phyloP scores from a whole-genome alignment of 305 asterid genomes.

The Euphrasia arctica region DNA sequence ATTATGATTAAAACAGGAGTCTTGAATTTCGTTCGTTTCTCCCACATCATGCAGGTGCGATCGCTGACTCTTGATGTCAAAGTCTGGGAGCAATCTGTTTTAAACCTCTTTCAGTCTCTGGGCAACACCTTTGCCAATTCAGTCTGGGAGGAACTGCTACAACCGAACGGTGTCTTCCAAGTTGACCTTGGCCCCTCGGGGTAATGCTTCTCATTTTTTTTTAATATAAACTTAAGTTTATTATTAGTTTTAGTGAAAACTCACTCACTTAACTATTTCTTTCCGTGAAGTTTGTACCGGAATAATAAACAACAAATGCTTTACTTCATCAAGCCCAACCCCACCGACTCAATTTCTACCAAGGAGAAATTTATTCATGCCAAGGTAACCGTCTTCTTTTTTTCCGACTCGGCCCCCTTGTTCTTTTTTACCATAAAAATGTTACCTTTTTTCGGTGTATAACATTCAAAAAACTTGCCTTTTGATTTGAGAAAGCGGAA shows the following conservation, averaged over 20 bases:
- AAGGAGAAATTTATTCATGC: slow-evolving; percentile 96
- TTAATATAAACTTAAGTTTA: not conserved
- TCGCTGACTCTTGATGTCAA: slow-evolving; percentile 97
- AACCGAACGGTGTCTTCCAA: slow-evolving; percentile 68
- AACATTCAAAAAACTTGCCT: not conserved
- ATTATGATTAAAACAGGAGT: not conserved
- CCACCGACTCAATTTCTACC: slow-evolving; percentile 66
- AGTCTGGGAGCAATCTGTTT: slow-evolving; percentile 98
- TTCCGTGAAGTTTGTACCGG: slow-evolving; percentile 58
- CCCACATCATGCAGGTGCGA: slow-evolving; percentile 60
- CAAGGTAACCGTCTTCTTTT: slow-evolving; percentile 52
- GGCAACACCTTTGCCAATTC: slow-evolving; percentile 91
- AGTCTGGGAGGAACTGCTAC: slow-evolving; percentile 93
- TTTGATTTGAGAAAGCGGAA: slow-evolving; percentile 10
- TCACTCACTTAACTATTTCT: slow-evolving; percentile 27
- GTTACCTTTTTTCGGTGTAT: not conserved
- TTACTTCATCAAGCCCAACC: slow-evolving; percentile 79
- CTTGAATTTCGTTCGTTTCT: not conserved
- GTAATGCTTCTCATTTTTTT: slow-evolving; percentile 38
- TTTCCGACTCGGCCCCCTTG: too few species aligned
- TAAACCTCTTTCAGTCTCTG: slow-evolving; percentile 85
- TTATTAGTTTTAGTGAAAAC: not conserved
- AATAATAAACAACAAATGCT: slow-evolving; percentile 63
- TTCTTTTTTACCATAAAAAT: not conserved
- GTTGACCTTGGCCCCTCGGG: slow-evolving; percentile 63